Evolutionary conservation across 495 filamentous ascomycete genomes (phyloP).

Genomic region (Elasticomyces elasticus): DNA sequence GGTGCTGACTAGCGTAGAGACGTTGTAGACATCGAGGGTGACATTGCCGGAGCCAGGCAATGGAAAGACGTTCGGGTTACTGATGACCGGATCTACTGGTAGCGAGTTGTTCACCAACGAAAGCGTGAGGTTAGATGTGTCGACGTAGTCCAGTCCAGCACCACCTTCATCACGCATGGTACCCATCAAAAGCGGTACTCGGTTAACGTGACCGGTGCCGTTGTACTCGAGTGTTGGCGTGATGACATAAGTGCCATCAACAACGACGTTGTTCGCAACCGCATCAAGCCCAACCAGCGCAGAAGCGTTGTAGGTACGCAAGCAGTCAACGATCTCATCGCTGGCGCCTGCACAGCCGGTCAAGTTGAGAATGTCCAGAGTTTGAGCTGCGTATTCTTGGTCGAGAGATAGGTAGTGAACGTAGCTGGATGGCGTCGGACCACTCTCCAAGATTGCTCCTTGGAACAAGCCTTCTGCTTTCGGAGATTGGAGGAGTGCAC

Average conservation of each 20-base stretch:
- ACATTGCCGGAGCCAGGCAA: neutral
- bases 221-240: conserved; percentile 10
- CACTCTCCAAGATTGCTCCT: conserved; percentile 20
- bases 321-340: conserved; percentile 8
- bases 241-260: conserved; percentile 16
- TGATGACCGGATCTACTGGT: neutral
- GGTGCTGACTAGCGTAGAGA: conserved; percentile 12
- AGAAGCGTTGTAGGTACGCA: conserved; percentile 14
- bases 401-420: conserved; percentile 1
- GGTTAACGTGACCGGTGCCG: conserved; percentile 5
- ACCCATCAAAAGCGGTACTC: conserved; percentile 20
- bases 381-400: conserved; percentile 5
- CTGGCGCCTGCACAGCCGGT: conserved; percentile 14
- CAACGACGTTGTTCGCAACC: conserved; percentile 6
- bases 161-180: conserved; percentile 19
- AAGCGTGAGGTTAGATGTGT: neutral
- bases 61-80: neutral
- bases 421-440: neutral
- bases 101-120: neutral
- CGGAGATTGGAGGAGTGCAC: conserved; percentile 12
- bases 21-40: conserved; percentile 11
- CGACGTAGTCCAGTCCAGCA: neutral
- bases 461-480: conserved; percentile 4
- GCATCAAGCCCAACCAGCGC: conserved; percentile 5
- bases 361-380: conserved; percentile 13